Evolutionary conservation across 345 rosid species (phyloP).

Genomic region (Eucalyptus shirleyi): DNA sequence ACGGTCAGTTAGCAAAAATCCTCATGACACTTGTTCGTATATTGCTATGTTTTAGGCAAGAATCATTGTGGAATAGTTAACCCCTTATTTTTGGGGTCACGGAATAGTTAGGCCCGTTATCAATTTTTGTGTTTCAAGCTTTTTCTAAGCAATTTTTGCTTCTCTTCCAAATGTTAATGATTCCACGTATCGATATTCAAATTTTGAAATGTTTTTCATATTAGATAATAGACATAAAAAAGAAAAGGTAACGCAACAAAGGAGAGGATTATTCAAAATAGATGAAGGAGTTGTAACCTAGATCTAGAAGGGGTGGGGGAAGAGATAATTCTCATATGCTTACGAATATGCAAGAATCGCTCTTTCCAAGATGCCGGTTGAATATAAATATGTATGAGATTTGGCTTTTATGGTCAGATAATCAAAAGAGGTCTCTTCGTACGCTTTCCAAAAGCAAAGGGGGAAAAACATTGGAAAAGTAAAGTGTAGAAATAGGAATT

Average conservation of each 20-base stretch:
- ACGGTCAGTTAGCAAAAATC: background rate
- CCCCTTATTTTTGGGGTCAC: background rate
- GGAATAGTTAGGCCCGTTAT: background rate
- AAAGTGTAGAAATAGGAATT: background rate
- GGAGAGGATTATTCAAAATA: background rate
- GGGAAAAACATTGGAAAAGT: background rate
- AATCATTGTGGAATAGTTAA: background rate
- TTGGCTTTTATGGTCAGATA: background rate
- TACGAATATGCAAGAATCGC: background rate
- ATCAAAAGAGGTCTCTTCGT: background rate
- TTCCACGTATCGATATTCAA: background rate
- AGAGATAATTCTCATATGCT: background rate
- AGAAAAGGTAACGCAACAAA: background rate
- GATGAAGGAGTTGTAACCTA: background rate
- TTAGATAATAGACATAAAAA: background rate
- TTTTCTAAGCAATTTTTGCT: background rate
- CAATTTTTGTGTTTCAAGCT: background rate
- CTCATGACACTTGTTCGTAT: background rate
- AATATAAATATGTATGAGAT: background rate
- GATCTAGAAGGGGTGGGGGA: background rate
- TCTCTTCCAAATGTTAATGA: background rate
- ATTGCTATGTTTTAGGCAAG: background rate
- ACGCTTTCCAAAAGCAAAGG: background rate
- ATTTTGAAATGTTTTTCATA: background rate
- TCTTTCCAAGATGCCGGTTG: background rate